These are phyloP conservation scores for Pseudonitzschia multiseries DNA, from an alignment of 108 stramenopile genomes.

Conservation along the genomic window DNA sequence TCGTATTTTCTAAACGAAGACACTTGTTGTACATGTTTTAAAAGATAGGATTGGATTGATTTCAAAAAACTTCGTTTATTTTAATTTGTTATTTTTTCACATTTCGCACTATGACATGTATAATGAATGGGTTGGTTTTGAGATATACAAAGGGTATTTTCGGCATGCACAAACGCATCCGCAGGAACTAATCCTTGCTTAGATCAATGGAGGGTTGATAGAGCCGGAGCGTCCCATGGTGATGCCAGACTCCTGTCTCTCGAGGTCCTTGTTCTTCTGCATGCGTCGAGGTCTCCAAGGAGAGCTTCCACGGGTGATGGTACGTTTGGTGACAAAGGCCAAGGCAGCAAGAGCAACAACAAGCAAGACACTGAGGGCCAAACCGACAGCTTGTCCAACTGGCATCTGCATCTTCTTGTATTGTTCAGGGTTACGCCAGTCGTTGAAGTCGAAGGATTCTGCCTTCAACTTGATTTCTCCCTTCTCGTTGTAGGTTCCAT, in stretches of 20 bases:
- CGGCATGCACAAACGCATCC: too few relatives aligned
- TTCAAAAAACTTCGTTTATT: too few relatives aligned
- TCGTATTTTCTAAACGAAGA: too few relatives aligned
- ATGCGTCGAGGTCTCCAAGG: conserved; percentile 30
- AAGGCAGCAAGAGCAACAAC: conserved; percentile 23
- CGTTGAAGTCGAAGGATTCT: conserved; percentile 20
- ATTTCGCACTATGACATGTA: too few relatives aligned
- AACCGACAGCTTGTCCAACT: conserved; percentile 23
- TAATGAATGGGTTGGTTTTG: too few relatives aligned
- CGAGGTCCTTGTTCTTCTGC: conserved; percentile 26
- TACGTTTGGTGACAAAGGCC: conserved; percentile 27
- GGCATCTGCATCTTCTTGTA: conserved; percentile 33
- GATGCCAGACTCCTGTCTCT: conserved; percentile 28
- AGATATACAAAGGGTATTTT: too few relatives aligned
- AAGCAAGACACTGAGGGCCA: conserved; percentile 28
- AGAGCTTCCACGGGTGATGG: conserved; percentile 18
- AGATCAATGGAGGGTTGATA: conserved; percentile 26
- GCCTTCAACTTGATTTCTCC: conserved; percentile 39
- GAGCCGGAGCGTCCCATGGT: background rate
- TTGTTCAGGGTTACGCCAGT: conserved; percentile 38
- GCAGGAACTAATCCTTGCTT: background rate
- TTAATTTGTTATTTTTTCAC: too few relatives aligned
- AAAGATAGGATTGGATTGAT: too few relatives aligned
- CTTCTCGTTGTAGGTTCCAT: conserved; percentile 42
- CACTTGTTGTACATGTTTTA: too few relatives aligned